A percentile compares a stretch with the other conserved stretches of the same genome.
These are phyloP conservation scores for Hypoxylon sp. DNA, from an alignment of 2,329 filamentous ascomycete genomes.

Conservation along the genomic window DNA sequence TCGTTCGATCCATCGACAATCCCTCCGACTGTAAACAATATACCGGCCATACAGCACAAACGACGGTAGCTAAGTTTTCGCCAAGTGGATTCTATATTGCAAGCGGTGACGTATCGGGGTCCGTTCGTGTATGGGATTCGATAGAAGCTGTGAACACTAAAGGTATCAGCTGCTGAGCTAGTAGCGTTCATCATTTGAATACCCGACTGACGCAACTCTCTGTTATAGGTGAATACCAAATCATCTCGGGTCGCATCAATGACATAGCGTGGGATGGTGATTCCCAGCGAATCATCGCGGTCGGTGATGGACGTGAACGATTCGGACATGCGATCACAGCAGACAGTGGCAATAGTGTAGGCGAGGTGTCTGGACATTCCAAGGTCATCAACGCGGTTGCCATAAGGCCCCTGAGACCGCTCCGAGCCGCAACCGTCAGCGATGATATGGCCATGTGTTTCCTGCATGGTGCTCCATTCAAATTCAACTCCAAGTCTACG, in stretches of 20 bases:
- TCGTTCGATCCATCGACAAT: constrained; percentile 93
- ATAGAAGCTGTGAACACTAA: constrained; percentile 88
- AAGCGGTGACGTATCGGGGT: constrained; percentile 87
- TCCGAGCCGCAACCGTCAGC: constrained; percentile 90
- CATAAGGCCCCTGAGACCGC: constrained; percentile 89
- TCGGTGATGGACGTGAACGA: constrained; percentile 93
- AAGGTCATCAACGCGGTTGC: constrained; percentile 92
- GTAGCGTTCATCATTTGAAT: constrained; percentile 9
- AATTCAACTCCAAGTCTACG: constrained; percentile 87
- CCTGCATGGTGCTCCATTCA: constrained; percentile 94
- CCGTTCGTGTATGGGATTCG: constrained; percentile 93
- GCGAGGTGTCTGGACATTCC: constrained; percentile 93
- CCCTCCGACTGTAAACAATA: constrained; percentile 90
- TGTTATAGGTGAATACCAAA: constrained; percentile 82
- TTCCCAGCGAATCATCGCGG: constrained; percentile 94
- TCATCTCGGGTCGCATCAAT: constrained; percentile 94
- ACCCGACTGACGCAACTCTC: constrained; percentile 30
- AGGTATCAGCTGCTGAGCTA: constrained; percentile 58
- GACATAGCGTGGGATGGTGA: constrained; percentile 98
- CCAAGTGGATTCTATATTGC: constrained; percentile 96
- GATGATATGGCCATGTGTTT: constrained; percentile 94
- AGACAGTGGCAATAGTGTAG: constrained; percentile 95
- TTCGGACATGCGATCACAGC: constrained; percentile 95
- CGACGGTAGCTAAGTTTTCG: constrained; percentile 93
- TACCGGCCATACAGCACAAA: constrained; percentile 88